These are phyloP conservation scores for Metschnikowia amazonensis DNA, from an alignment of 805 yeast genomes.

Conservation along the genomic window DNA sequence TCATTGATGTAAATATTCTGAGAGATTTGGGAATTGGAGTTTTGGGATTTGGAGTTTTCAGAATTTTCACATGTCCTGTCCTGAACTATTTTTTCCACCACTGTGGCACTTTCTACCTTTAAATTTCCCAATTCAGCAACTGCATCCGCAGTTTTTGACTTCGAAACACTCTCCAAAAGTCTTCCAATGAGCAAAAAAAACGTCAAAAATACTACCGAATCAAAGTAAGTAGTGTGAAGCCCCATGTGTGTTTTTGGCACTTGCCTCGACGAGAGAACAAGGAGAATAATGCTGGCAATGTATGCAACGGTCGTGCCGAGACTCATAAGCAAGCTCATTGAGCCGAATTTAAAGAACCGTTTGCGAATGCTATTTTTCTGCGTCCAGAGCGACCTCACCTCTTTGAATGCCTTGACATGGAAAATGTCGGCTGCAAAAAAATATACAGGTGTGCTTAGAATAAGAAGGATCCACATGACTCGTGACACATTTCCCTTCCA, in stretches of 20 bases:
- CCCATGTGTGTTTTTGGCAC: conserved; percentile 28
- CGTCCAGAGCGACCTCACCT: conserved; percentile 54
- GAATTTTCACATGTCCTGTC: too few species aligned
- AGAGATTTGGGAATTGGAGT: too few species aligned
- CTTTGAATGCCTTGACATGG: conserved; percentile 63
- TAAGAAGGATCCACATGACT: conserved; percentile 60
- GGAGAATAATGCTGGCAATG: conserved; percentile 58
- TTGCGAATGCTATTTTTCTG: conserved; percentile 51
- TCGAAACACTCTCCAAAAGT: conserved; percentile 62
- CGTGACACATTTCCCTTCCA: conserved; percentile 62
- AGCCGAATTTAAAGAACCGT: conserved; percentile 65
- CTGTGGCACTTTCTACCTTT: conserved; percentile 48
- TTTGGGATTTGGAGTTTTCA: too few species aligned
- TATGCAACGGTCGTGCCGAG: conserved; percentile 73
- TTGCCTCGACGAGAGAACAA: conserved; percentile 43
- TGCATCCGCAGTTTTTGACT: conserved; percentile 63
- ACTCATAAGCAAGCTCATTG: conserved; percentile 71
- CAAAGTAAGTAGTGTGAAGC: conserved; percentile 66
- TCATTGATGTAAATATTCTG: conserved; percentile 24
- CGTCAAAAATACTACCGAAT: conserved; percentile 72
- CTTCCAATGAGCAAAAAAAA: conserved; percentile 71
- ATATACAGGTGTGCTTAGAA: conserved; percentile 68
- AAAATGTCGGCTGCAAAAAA: conserved; percentile 72
- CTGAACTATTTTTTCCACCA: conserved; percentile 21
- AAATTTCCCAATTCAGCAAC: conserved; percentile 50